Conservation (phyloP, 495 filamentous ascomycete genomes). For the Lophiotrema nucula region DNA sequence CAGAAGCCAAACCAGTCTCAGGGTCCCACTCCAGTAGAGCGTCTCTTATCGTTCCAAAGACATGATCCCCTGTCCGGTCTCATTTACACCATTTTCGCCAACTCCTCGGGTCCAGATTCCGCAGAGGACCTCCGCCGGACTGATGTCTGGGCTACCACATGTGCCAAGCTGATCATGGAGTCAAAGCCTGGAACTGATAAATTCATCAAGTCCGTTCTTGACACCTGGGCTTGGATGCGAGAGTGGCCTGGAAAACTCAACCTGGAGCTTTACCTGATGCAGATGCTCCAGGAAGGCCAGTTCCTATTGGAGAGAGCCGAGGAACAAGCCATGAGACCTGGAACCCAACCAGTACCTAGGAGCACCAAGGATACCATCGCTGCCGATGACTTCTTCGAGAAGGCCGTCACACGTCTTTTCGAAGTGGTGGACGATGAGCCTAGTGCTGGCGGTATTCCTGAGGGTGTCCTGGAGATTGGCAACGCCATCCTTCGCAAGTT, state of each 20-base stretch:
- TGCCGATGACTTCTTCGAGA: slow-evolving; percentile 85
- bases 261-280: slow-evolving; percentile 91
- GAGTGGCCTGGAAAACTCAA: slow-evolving; percentile 86
- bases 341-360: slow-evolving; percentile 64
- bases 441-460: slow-evolving; percentile 77
- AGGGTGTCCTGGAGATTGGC: slow-evolving; percentile 76
- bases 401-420: slow-evolving; percentile 78
- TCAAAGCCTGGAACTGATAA: slow-evolving; percentile 58
- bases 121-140: slow-evolving; percentile 69
- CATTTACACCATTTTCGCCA: slow-evolving; percentile 84
- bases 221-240: slow-evolving; percentile 80
- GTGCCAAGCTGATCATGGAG: slow-evolving; percentile 72
- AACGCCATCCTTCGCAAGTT: slow-evolving; percentile 78
- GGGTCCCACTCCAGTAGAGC: slow-evolving; percentile 64
- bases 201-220: slow-evolving; percentile 68
- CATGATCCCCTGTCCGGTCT: slow-evolving; percentile 84
- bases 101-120: slow-evolving; percentile 76
- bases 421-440: slow-evolving; percentile 74
- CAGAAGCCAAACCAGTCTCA: slow-evolving; percentile 50
- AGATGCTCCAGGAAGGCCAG: slow-evolving; percentile 84
- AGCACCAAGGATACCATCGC: slow-evolving; percentile 70
- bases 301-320: slow-evolving; percentile 80
- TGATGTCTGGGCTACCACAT: slow-evolving; percentile 83
- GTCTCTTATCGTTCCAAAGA: slow-evolving; percentile 76
- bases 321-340: slow-evolving; percentile 56